phyloP scores from a whole-genome alignment of 202 grass and related monocot genomes.

The Digitaria exilis region DNA sequence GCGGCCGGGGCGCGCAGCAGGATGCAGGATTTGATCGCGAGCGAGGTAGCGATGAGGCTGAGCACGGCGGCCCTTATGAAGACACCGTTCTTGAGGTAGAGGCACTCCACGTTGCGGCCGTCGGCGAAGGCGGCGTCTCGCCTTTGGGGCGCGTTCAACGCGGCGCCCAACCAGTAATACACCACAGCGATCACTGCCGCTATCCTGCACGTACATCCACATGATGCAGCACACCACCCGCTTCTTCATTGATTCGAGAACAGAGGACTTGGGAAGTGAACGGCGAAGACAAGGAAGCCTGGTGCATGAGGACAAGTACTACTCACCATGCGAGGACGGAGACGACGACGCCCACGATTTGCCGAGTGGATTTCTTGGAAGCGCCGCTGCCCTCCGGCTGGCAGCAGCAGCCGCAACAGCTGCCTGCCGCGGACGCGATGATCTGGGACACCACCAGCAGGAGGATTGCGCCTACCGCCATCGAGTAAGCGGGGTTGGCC shows the following conservation, averaged over 20 bases:
- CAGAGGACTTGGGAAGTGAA: neutral
- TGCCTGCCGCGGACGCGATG: neutral
- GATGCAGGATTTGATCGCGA: constrained; percentile 26
- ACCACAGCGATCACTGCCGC: neutral
- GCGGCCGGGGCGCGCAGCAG: neutral
- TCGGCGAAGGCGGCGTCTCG: neutral
- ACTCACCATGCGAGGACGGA: neutral
- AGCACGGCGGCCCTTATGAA: constrained; percentile 33
- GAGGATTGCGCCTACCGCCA: neutral
- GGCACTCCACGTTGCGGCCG: neutral
- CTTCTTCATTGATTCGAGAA: neutral
- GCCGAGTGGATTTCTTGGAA: neutral
- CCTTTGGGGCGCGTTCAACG: neutral
- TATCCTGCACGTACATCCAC: constrained; percentile 18
- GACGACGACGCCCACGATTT: neutral
- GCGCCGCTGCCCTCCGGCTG: neutral
- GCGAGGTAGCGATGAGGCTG: constrained; percentile 17
- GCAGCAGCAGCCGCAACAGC: constrained; percentile 7
- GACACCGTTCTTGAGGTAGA: neutral
- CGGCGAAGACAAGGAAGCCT: too few relatives aligned
- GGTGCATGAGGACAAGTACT: neutral
- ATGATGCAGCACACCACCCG: neutral
- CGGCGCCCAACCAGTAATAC: constrained; percentile 5
- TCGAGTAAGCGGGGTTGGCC: neutral
- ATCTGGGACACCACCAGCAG: neutral